Percentiles rank a stretch among this genome's conserved stretches.
phyloP scores from a whole-genome alignment of 2,329 filamentous ascomycete genomes.

The Claviceps pazoutovae region DNA sequence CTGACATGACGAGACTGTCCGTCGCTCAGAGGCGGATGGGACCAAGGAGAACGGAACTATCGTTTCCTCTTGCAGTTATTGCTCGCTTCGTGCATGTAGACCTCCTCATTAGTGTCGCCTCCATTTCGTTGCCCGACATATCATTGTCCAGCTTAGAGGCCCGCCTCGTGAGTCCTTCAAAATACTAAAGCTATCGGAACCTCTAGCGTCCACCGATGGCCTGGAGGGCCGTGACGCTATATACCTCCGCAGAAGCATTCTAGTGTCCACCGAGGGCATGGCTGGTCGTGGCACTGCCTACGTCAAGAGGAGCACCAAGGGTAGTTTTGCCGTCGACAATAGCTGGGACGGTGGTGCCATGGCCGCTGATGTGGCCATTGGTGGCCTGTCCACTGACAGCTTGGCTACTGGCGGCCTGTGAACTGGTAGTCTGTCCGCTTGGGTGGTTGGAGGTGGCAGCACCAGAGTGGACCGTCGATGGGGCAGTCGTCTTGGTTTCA shows the following conservation, averaged over 20 bases:
- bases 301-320: neutral
- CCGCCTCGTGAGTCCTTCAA: slow-evolving; percentile 1
- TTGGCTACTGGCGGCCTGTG: too few species aligned
- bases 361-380: slow-evolving; percentile 9
- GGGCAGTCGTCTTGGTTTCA: slow-evolving; percentile 26
- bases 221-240: neutral
- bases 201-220: slow-evolving; percentile 9
- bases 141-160: neutral
- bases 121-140: too few species aligned
- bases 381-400: slow-evolving; percentile 4
- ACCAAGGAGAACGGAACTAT: too few species aligned
- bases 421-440: too few species aligned
- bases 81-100: neutral
- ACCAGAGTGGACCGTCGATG: slow-evolving; percentile 7
- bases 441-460: too few species aligned
- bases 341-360: slow-evolving; percentile 8
- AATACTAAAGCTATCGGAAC: slow-evolving; percentile 5
- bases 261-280: slow-evolving; percentile 9
- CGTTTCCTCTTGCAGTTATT: neutral
- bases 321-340: slow-evolving; percentile 4
- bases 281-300: neutral
- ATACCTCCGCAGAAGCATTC: neutral
- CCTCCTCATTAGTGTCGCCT: neutral
- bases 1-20: neutral
- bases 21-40: too few species aligned